Evolutionary conservation across 2,329 filamentous ascomycete genomes (phyloP).

Genomic region (Alternaria angustiovoidea): DNA sequence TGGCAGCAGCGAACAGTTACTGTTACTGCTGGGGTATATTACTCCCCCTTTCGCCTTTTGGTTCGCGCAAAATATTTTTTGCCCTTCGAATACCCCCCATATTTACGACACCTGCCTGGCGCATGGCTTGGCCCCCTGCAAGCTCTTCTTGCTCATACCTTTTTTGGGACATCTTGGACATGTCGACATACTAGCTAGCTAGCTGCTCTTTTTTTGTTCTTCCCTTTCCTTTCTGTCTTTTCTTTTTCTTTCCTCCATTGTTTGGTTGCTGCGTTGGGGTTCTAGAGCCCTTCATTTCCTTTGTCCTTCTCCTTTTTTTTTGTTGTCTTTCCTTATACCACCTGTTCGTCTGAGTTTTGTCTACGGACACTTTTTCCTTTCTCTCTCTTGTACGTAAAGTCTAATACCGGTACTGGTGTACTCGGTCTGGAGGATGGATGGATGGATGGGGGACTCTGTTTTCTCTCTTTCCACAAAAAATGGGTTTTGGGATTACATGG

Average conservation of each 20-base stretch:
- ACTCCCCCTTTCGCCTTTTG: constrained; percentile 7
- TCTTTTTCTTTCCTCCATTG: neutral
- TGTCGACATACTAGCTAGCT: neutral
- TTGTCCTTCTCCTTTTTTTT: neutral
- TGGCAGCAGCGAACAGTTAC: no score
- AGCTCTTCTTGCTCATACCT: neutral
- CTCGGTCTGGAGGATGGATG: neutral
- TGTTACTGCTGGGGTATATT: no score
- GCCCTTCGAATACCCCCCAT: neutral
- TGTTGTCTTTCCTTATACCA: neutral
- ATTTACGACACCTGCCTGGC: neutral
- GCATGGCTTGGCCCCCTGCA: neutral
- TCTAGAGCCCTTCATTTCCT: neutral
- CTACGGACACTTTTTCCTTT: neutral
- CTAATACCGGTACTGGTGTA: neutral
- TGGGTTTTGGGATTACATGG: neutral
- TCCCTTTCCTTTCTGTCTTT: neutral
- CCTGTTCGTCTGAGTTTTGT: neutral
- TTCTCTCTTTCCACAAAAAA: neutral
- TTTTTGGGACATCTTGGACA: no score
- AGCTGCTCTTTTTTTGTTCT: neutral
- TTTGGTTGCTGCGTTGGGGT: no score
- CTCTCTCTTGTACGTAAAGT: neutral
- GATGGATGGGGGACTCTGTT: no score
- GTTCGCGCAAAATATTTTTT: no score